These are phyloP conservation scores for Apiotrichum sp. DNA, from an alignment of 1,284 basidiomycete genomes.

Conservation along the genomic window DNA sequence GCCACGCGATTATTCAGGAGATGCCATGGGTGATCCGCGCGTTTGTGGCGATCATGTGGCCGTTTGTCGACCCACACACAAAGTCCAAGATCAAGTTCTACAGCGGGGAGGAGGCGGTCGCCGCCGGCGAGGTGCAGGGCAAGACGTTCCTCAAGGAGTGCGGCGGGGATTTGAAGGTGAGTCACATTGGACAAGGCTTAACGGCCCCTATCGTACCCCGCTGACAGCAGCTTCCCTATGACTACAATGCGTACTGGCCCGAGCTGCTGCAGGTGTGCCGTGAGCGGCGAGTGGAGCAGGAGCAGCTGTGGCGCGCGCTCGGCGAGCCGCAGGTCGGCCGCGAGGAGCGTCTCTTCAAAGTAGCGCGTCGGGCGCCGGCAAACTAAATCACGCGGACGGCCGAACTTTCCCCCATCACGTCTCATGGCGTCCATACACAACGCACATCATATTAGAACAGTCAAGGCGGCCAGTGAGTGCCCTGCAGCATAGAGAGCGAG, in stretches of 20 bases:
- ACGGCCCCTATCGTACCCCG: no score
- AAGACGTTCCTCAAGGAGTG: slow-evolving; percentile 27
- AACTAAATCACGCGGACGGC: no score
- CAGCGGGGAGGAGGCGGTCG: slow-evolving; percentile 17
- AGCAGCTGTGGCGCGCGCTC: slow-evolving; percentile 22
- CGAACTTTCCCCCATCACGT: no score
- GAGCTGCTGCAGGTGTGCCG: slow-evolving; percentile 25
- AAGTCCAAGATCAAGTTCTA: slow-evolving; percentile 30
- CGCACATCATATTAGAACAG: no score
- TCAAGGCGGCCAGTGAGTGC: no score
- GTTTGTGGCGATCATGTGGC: slow-evolving; percentile 41
- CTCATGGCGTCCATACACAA: no score
- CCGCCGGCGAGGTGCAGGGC: slow-evolving; percentile 20
- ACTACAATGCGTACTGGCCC: slow-evolving; percentile 36
- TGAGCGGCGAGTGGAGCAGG: slow-evolving; percentile 21
- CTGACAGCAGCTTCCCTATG: slow-evolving; percentile 16
- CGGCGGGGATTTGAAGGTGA: slow-evolving; percentile 32
- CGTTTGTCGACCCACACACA: slow-evolving; percentile 39
- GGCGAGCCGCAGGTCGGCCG: slow-evolving; percentile 26
- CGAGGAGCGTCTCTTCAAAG: slow-evolving; percentile 30
- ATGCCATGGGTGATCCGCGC: slow-evolving; percentile 36
- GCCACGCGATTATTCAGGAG: slow-evolving; percentile 28
- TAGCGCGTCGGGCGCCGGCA: neutral
- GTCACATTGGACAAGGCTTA: no score
- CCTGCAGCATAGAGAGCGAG: no score